Percentiles rank a stretch among this genome's conserved stretches.
Conservation (phyloP, 2,329 filamentous ascomycete genomes). For the Pestalotiopsis sp. region DNA sequence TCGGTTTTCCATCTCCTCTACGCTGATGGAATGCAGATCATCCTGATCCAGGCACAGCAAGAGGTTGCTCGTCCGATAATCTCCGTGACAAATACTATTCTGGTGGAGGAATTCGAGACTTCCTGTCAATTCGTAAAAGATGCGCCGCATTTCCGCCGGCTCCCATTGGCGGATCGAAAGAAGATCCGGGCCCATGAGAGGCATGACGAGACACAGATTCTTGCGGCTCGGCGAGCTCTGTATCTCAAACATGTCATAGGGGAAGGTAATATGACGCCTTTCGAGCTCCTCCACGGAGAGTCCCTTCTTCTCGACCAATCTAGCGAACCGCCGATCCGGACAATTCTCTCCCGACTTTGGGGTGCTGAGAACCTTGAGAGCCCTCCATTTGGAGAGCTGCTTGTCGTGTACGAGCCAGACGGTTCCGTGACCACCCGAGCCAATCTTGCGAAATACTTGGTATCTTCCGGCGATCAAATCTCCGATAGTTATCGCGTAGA, state of each 20-base stretch:
- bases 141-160: neutral
- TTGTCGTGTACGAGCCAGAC: conserved; percentile 16
- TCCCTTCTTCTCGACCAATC: neutral
- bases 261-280: neutral
- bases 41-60: conserved; percentile 8
- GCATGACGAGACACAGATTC: conserved; percentile 9
- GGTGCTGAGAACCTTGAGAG: neutral
- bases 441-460: conserved; percentile 12
- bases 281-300: neutral
- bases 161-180: neutral
- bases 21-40: conserved; percentile 4
- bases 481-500: conserved; percentile 10
- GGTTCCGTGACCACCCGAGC: conserved; percentile 2
- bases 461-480: conserved; percentile 9
- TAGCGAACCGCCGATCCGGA: neutral
- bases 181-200: conserved; percentile 8
- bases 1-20: conserved; percentile 9
- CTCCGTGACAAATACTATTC: conserved; percentile 13
- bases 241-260: conserved; percentile 1
- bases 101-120: neutral
- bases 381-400: conserved; percentile 2
- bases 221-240: neutral
- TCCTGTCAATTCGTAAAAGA: neutral
- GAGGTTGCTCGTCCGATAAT: conserved; percentile 9
- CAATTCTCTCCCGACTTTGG: neutral